Evolutionary conservation across 305 asterid species (phyloP).

Genomic region (Fraxinus sp.): DNA sequence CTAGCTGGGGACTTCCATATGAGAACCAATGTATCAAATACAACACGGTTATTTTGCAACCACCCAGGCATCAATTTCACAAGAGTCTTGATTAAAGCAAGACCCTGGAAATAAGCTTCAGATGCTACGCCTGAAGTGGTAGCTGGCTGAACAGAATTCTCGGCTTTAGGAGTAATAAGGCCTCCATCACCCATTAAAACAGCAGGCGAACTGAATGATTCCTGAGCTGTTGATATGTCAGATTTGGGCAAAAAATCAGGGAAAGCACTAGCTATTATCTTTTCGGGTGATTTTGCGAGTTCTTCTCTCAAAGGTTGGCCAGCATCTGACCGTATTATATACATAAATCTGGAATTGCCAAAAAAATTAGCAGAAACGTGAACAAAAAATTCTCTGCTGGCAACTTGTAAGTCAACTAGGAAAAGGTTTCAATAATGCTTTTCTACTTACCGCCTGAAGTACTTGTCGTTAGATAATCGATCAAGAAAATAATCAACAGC

Average conservation of each 20-base stretch:
- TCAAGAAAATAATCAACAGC: conserved; percentile 96
- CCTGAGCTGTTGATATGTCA: conserved; percentile 57
- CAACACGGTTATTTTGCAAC: conserved; percentile 84
- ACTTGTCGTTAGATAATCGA: conserved; percentile 76
- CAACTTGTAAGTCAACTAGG: conserved; percentile 10
- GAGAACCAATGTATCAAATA: conserved; percentile 80
- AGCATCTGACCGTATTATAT: conserved; percentile 93
- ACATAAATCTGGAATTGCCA: conserved; percentile 74
- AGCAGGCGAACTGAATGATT: conserved; percentile 53
- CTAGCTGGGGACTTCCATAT: conserved; percentile 96
- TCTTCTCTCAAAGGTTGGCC: conserved; percentile 99
- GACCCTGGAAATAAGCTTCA: conserved; percentile 98
- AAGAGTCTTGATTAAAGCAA: conserved; percentile 83
- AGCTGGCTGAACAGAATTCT: conserved; percentile 56
- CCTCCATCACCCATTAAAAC: conserved; percentile 55
- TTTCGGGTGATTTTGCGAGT: conserved; percentile 95
- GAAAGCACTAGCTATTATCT: conserved; percentile 91
- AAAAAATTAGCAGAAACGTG: conserved; percentile 18
- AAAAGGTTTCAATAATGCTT: conserved; percentile 12
- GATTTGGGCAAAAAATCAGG: conserved; percentile 62
- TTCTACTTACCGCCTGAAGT: conserved; percentile 79
- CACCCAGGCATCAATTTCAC: conserved; percentile 97
- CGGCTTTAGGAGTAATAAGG: conserved; percentile 60
- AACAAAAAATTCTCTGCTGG: conserved; percentile 15
- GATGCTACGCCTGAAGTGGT: conserved; percentile 51